Evolutionary conservation across 2,329 filamentous ascomycete species (phyloP), one percentile per base, ranked within the genome.

Genomic region (Cordyceps fumosorosea): DNA sequence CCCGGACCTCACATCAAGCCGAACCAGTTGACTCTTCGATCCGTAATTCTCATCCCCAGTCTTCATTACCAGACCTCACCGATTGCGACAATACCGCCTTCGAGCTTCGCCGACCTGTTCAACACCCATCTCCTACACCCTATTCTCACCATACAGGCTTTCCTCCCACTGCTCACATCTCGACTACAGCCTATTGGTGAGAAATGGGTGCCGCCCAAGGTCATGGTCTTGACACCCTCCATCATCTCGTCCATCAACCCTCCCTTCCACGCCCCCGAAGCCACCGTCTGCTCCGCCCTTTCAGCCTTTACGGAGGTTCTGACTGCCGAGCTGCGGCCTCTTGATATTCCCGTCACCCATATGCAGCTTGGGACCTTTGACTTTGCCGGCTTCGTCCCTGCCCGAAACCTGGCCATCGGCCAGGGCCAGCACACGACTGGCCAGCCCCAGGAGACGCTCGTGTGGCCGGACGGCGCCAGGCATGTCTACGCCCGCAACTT

Each of bases 311-410:
- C 90, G 32, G 84, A 89, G 56, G 90, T 91, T 0, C 81, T 98
- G 12, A 83, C 89, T 16, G 86, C 87, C 60, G 95, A 98, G 78
- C 83, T 97, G 47, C 81, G 83, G 4, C 86, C 90, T 4, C 81
- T 95, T 42, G 84, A 82, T 58, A 89, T 97, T 59, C 84, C 89
- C 45, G 89, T 97, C 22, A 89, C 89, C 1, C 91, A 97, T 71
- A 82, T 99, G 72, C 91, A 93, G 75, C 86, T 98, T 1, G 95
- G 95, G 63, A 93, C 91, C 24, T 91, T 99, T 72, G 93, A 98
- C 75, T 87, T 93, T 68, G 85, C 86, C 7, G 81, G 87, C 65
- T 86, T 88, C 75, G 81, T 81, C 2, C 82, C 81, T 32, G 68
- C 75, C 64, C 75, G 69, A 68, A 73, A 71, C 68, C 65, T 68